Percentiles rank a stretch among this genome's conserved stretches.
Conservation (phyloP, 331 rosid species). For the Cydonia oblonga region DNA sequence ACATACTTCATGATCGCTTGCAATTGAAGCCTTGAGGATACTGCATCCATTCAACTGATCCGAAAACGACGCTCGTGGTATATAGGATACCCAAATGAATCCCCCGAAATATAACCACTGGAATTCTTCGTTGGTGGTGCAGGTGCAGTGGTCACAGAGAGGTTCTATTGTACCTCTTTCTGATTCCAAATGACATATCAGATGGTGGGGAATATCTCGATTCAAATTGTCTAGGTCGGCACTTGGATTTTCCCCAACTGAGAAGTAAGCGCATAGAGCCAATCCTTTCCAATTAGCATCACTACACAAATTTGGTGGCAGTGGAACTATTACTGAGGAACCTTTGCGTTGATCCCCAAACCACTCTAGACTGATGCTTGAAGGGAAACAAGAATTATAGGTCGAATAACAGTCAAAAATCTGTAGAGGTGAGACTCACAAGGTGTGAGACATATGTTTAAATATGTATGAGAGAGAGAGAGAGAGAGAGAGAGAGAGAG, state of each 20-base stretch:
- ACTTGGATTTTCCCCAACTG: neutral
- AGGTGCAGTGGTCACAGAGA: neutral
- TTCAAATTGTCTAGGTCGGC: neutral
- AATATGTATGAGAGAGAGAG: neutral
- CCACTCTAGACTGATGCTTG: neutral
- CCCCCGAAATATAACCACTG: neutral
- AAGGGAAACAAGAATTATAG: neutral
- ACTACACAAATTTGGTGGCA: neutral
- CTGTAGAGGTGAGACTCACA: neutral
- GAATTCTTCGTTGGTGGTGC: constrained; percentile 5
- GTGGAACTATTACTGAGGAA: neutral
- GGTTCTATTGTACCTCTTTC: neutral
- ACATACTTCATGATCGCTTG: neutral
- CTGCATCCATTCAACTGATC: neutral
- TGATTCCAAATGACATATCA: neutral
- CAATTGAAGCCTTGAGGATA: neutral
- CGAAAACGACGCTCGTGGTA: neutral
- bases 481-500: neutral
- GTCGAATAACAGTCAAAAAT: neutral
- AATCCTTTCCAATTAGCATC: neutral
- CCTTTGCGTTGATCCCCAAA: neutral
- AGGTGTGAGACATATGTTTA: neutral
- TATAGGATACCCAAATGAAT: constrained; percentile 13
- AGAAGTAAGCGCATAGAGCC: neutral
- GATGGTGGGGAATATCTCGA: neutral